Evolutionary conservation across 225 moss, liverwort and hornwort species (phyloP), one percentile per base, ranked within the genome.

Genomic region (Antitrichia curtipendula): DNA sequence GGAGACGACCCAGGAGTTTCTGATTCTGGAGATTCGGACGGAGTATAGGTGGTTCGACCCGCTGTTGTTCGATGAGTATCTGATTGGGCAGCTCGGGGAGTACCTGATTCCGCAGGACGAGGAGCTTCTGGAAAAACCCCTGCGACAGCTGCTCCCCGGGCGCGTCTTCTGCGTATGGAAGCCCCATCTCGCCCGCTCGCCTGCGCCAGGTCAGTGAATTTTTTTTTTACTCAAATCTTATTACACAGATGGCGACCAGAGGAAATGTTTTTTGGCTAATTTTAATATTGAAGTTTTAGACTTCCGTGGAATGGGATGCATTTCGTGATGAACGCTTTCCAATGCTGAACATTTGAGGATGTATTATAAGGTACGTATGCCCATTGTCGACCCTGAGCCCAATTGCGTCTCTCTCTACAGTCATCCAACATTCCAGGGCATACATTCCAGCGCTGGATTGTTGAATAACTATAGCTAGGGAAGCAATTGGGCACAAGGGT

Each of bases 121-220:
- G 69, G 74, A 82, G 57, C 89, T 94, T 9, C 87, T 98, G 60
- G 92, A 94, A 85, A 94, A 78, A 62, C 94, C 94, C 17, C 86
- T 98, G 10, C 83, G 90, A 12, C 90, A 90, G 80, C 90, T 98
- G 22, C 93, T 96, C 36, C 98, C 96, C 10, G 91, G 94, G 6
- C 88, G 97, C 40, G 87, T 97, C 45, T 91, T 98, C 81, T 94
- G 97, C 31, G 92, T 98, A 9, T 98, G 98, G 98, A 97, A 95
- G 66, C 97, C 98, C 13, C 85, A 82, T 21, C 88, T 87, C n/a
- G 76, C 90, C 58, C 85, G 85, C 43, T 80, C 94, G 10, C 97
- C 98, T 38, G 75, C 91, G 7, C 89, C 92, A 16, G 94, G 95
- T 85, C 53, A 85, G 77, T 47, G 17, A 22, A 54, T 40, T 50